A percentile compares a stretch with the other conserved stretches of the same genome.
Conservation (phyloP, 371 early-diverging fungal genomes). For the Conidiobolus incongruus region DNA sequence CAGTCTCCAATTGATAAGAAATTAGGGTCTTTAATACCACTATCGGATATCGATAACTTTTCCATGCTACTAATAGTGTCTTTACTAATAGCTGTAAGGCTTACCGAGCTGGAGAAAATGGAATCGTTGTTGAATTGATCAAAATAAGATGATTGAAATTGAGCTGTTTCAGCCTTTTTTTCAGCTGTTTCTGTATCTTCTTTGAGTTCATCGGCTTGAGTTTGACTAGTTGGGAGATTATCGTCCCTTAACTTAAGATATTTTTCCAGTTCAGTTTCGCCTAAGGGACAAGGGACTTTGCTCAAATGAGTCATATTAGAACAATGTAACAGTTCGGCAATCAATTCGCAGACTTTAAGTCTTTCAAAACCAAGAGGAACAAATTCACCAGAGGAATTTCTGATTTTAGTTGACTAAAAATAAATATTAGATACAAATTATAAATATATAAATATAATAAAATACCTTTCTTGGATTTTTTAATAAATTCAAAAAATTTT, state of each 20-base stretch:
- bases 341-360: slow-evolving; percentile 79
- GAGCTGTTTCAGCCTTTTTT: neutral
- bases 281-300: slow-evolving; percentile 2
- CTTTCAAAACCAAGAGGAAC: slow-evolving; percentile 79
- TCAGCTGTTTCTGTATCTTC: neutral
- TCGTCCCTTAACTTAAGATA: slow-evolving; percentile 11
- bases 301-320: slow-evolving; percentile 58
- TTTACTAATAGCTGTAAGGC: too few species aligned
- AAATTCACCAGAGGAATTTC: slow-evolving; percentile 36
- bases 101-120: too few species aligned
- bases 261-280: slow-evolving; percentile 9
- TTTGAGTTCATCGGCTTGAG: slow-evolving; percentile 1
- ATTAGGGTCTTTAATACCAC: too few species aligned
- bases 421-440: slow-evolving; percentile 13
- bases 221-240: slow-evolving; percentile 7
- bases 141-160: neutral
- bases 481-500: slow-evolving; percentile 5
- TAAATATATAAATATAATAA: neutral
- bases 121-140: slow-evolving; percentile 9
- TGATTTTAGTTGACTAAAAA: too few species aligned
- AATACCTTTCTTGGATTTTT: neutral
- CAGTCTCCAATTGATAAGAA: slow-evolving; percentile 40
- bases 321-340: slow-evolving; percentile 82
- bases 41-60: too few species aligned
- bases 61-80: too few species aligned